Evolutionary conservation across 2,329 filamentous ascomycete genomes (phyloP).

Genomic region (Calonectria ilicicola): DNA sequence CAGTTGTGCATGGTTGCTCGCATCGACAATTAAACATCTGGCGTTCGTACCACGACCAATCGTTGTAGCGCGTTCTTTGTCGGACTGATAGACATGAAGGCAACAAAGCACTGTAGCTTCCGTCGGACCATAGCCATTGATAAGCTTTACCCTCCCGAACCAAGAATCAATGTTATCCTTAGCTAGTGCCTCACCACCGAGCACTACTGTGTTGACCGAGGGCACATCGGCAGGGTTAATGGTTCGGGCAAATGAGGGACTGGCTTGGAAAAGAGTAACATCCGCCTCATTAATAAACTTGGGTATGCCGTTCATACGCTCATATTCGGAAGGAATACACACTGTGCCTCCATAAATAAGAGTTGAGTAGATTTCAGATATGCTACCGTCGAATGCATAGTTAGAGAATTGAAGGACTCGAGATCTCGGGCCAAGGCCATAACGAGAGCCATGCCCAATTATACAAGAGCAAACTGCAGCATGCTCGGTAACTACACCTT

Average conservation of each 20-base stretch:
- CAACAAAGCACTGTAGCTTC: neutral
- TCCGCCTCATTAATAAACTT: constrained; percentile 44
- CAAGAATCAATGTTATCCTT: constrained; percentile 3
- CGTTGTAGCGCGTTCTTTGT: neutral
- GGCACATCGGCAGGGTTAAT: constrained; percentile 11
- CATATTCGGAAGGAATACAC: constrained; percentile 37
- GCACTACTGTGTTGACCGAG: neutral
- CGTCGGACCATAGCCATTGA: neutral
- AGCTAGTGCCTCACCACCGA: constrained; percentile 8
- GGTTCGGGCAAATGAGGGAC: constrained; percentile 11
- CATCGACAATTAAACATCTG: constrained; percentile 31
- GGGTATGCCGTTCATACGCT: constrained; percentile 24
- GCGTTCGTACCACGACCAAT: constrained; percentile 41
- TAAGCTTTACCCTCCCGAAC: neutral
- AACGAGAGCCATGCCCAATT: constrained; percentile 11
- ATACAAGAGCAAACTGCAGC: neutral
- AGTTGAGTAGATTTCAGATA: constrained; percentile 30
- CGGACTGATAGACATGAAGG: neutral
- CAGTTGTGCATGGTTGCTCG: neutral
- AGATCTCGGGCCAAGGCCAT: constrained; percentile 8
- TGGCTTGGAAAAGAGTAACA: constrained; percentile 53
- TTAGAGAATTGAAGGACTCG: constrained; percentile 36
- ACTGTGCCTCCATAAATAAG: constrained; percentile 33
- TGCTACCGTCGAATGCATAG: constrained; percentile 36
- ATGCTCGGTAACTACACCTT: neutral